These are phyloP conservation scores for Quercus alba DNA, from an alignment of 306 rosid species.

Conservation along the genomic window DNA sequence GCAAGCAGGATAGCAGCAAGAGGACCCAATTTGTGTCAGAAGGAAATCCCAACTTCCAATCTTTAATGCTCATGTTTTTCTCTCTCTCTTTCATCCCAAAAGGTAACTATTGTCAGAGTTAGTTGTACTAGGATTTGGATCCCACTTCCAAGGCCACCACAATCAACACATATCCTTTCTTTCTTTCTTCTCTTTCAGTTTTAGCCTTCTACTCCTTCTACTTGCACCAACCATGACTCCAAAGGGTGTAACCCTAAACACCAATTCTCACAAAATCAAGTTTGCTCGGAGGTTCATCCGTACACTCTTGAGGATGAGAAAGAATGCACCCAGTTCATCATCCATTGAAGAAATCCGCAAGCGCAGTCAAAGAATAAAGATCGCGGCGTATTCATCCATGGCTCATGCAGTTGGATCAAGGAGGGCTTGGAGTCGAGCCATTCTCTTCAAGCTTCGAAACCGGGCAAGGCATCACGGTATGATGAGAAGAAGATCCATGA, in stretches of 20 bases:
- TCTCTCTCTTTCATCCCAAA: constrained; percentile 5
- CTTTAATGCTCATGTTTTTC: background rate
- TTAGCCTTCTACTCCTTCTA: background rate
- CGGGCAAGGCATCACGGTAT: background rate
- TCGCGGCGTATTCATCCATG: constrained; percentile 39
- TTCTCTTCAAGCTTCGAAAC: constrained; percentile 30
- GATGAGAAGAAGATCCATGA: constrained; percentile 1
- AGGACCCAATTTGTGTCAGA: constrained; percentile 31
- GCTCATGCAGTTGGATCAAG: constrained; percentile 39
- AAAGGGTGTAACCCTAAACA: constrained; percentile 2
- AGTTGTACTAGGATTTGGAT: constrained; percentile 17
- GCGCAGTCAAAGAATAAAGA: constrained; percentile 27
- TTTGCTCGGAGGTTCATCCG: constrained; percentile 30
- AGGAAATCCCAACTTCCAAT: constrained; percentile 20
- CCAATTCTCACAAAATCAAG: background rate
- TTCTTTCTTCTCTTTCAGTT: background rate
- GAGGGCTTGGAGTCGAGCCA: constrained; percentile 41
- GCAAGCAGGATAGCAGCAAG: background rate
- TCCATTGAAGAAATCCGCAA: constrained; percentile 4
- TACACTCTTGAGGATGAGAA: constrained; percentile 22
- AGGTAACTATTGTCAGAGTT: constrained; percentile 22
- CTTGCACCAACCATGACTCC: background rate
- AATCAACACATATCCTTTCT: background rate
- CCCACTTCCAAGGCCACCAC: background rate
- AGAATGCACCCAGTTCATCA: background rate